phyloP scores from a whole-genome alignment of 192 early-diverging fungal species.

The Chytriomyces sp. region DNA sequence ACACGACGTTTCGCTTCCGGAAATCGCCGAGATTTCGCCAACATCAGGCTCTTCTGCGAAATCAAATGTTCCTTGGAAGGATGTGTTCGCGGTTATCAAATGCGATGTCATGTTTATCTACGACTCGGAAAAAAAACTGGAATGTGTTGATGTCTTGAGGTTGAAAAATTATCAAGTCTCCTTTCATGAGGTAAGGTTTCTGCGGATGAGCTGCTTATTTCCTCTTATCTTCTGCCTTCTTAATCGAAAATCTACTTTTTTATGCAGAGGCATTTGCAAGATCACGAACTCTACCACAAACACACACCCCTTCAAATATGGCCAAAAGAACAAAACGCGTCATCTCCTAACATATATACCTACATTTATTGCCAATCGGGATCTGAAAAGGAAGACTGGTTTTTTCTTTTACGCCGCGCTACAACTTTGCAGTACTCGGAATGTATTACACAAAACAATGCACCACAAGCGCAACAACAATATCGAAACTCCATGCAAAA shows the following conservation, averaged over 20 bases:
- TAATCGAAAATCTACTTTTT: neutral
- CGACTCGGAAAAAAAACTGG: conserved; percentile 73
- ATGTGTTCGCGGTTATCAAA: conserved; percentile 73
- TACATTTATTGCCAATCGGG: conserved; percentile 44
- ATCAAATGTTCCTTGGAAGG: conserved; percentile 35
- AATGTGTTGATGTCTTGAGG: conserved; percentile 80
- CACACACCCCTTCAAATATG: conserved; percentile 46
- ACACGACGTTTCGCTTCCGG: conserved; percentile 25
- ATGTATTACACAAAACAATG: no score
- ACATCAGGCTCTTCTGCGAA: neutral
- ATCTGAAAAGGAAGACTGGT: conserved; percentile 89
- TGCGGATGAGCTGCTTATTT: neutral
- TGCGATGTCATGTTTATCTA: conserved; percentile 85
- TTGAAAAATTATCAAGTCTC: conserved; percentile 69
- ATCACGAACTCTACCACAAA: conserved; percentile 50
- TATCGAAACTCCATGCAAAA: conserved; percentile 43
- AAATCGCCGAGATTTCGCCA: conserved; percentile 12
- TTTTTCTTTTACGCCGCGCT: conserved; percentile 79
- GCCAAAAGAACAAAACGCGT: neutral
- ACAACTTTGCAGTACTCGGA: conserved; percentile 28
- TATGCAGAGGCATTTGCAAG: conserved; percentile 13
- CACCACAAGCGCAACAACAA: neutral
- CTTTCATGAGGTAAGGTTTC: conserved; percentile 29
- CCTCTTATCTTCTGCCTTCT: neutral
- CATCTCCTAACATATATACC: neutral